Conservation (phyloP, 306 rosid species). For the Astragalus glycyphyllos region DNA sequence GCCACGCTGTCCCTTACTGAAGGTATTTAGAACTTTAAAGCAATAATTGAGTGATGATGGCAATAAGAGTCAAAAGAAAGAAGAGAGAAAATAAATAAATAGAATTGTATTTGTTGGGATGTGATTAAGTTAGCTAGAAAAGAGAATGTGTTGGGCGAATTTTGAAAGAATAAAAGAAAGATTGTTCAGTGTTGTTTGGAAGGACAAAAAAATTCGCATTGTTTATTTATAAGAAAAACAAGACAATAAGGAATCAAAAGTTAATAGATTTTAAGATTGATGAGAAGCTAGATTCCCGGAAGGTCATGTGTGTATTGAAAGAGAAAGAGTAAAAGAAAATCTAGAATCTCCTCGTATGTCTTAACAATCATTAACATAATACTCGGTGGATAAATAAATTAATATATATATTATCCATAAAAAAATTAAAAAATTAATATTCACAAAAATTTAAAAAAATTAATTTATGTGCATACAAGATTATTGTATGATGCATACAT, state of each 20-base stretch:
- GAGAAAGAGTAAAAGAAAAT: constrained; percentile 32
- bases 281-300: constrained; percentile 54
- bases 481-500: too few relatives aligned
- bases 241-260: not conserved
- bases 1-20: constrained; percentile 50
- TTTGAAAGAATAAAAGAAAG: constrained; percentile 36
- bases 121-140: constrained; percentile 23
- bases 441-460: not conserved
- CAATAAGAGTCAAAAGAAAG: constrained; percentile 50
- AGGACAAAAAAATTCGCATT: constrained; percentile 36
- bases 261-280: constrained; percentile 41
- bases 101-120: constrained; percentile 38
- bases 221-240: not conserved
- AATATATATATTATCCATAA: not conserved
- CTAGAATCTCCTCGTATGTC: constrained; percentile 13
- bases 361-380: constrained; percentile 38
- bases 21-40: constrained; percentile 44
- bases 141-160: constrained; percentile 33
- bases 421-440: not conserved
- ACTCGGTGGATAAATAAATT: not conserved
- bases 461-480: too few relatives aligned
- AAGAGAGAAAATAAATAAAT: constrained; percentile 26
- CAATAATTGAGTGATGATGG: constrained; percentile 58
- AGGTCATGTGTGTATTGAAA: constrained; percentile 35
- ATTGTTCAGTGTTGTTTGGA: constrained; percentile 33